A percentile compares a stretch with the other conserved stretches of the same genome.
Evolutionary conservation across 2,329 filamentous ascomycete species (phyloP).

Genomic region (Lasiodiplodia hormozganensis): DNA sequence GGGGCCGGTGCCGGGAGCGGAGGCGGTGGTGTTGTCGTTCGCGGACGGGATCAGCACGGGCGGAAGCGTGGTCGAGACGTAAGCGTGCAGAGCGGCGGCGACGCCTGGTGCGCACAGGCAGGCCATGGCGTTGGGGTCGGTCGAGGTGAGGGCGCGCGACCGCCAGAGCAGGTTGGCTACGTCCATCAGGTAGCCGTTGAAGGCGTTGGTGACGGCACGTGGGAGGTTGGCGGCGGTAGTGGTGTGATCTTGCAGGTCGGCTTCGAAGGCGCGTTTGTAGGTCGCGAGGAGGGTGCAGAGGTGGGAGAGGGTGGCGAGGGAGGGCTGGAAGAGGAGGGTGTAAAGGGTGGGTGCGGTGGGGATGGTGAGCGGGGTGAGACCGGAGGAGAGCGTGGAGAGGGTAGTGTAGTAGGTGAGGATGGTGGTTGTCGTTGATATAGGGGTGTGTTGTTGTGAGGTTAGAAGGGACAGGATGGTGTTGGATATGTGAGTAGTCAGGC

Average conservation of each 20-base stretch:
- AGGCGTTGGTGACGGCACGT: conserved; percentile 57
- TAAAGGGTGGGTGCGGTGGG: conserved; percentile 74
- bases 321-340: conserved; percentile 70
- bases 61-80: conserved; percentile 46
- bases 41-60: conserved; percentile 44
- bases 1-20: conserved; percentile 52
- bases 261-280: conserved; percentile 79
- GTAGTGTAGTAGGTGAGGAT: conserved; percentile 74
- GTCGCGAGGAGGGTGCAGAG: conserved; percentile 72
- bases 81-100: conserved; percentile 50
- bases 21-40: conserved; percentile 49
- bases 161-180: conserved; percentile 86
- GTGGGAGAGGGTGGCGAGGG: conserved; percentile 69
- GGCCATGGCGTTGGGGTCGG: conserved; percentile 67
- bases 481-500: conserved; percentile 41
- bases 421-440: conserved; percentile 45
- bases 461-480: conserved; percentile 41
- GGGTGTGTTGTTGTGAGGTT: conserved; percentile 36
- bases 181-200: conserved; percentile 88
- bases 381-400: conserved; percentile 45
- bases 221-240: conserved; percentile 22
- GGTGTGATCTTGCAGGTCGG: conserved; percentile 39
- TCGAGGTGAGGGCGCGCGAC: conserved; percentile 70
- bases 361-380: conserved; percentile 67
- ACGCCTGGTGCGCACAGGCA: conserved; percentile 59